phyloP scores from a whole-genome alignment of 1,284 basidiomycete species.

The Sanghuangporus baumii region DNA sequence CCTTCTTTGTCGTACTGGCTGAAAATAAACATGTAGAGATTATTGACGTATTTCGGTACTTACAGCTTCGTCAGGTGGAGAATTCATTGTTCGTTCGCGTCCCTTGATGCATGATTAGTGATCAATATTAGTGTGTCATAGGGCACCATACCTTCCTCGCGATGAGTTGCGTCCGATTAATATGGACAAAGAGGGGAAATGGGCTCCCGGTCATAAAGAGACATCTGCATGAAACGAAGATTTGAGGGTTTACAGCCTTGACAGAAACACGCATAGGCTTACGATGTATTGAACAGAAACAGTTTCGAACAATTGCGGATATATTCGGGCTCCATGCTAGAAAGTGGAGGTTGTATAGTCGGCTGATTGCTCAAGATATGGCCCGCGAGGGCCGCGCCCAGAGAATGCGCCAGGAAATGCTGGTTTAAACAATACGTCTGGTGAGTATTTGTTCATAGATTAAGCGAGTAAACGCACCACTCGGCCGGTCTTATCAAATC shows the following conservation, averaged over 20 bases:
- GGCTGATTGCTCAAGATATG: slow-evolving; percentile 49
- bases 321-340: slow-evolving; percentile 27
- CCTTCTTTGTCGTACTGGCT: slow-evolving; percentile 36
- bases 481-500: slow-evolving; percentile 36
- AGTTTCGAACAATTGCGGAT: slow-evolving; percentile 24
- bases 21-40: not conserved
- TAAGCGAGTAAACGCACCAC: slow-evolving; percentile 25
- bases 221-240: slow-evolving; percentile 26
- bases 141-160: slow-evolving; percentile 32
- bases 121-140: not conserved
- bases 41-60: not conserved
- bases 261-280: not conserved
- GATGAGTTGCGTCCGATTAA: slow-evolving; percentile 45
- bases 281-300: slow-evolving; percentile 35
- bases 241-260: not conserved
- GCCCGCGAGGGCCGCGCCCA: slow-evolving; percentile 44
- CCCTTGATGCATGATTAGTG: slow-evolving; percentile 25
- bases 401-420: slow-evolving; percentile 35
- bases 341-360: slow-evolving; percentile 36
- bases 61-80: slow-evolving; percentile 39
- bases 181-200: slow-evolving; percentile 43
- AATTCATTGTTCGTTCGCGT: slow-evolving; percentile 37
- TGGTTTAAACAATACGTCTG: not conserved
- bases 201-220: slow-evolving; percentile 47
- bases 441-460: not conserved